Conservation (phyloP, 768 basidiomycete species). For the Lentinus brumalis region DNA sequence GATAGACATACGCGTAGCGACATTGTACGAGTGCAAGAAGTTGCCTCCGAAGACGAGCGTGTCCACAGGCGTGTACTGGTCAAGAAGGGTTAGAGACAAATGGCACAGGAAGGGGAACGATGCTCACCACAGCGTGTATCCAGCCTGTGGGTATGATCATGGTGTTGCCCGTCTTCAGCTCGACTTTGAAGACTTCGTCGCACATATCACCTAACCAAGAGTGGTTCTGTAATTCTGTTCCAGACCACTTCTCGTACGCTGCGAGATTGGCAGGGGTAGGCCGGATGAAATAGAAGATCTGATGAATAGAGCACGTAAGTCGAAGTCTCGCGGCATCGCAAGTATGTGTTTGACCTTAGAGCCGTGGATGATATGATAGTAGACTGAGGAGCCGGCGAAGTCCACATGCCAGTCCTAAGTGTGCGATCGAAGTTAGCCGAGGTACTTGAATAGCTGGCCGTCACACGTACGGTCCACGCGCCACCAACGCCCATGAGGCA, state of each 20-base stretch:
- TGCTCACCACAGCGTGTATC: conserved; percentile 93
- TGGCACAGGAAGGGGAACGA: not conserved
- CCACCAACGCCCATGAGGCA: conserved; percentile 94
- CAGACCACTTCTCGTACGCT: conserved; percentile 93
- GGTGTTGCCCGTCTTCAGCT: conserved; percentile 75
- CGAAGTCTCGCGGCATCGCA: not conserved
- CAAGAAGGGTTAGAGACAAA: not conserved
- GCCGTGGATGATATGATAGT: conserved; percentile 90
- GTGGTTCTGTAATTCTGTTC: conserved; percentile 83
- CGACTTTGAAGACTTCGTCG: conserved; percentile 88
- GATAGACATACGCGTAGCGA: conserved; percentile 70
- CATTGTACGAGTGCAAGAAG: conserved; percentile 92
- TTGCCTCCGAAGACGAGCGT: conserved; percentile 97
- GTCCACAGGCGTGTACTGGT: conserved; percentile 86
- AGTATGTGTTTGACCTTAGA: conserved; percentile 58
- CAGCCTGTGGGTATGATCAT: conserved; percentile 97
- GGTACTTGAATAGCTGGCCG: not conserved
- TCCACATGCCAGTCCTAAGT: conserved; percentile 96
- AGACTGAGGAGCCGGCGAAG: conserved; percentile 97
- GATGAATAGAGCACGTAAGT: conserved; percentile 5
- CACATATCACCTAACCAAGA: conserved; percentile 93
- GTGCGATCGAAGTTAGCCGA: not conserved
- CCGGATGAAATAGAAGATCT: conserved; percentile 95
- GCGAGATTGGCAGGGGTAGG: conserved; percentile 85
- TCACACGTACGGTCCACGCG: conserved; percentile 83